These are phyloP conservation scores for Pterocarpus santalinus DNA, from an alignment of 306 rosid species.

Conservation along the genomic window DNA sequence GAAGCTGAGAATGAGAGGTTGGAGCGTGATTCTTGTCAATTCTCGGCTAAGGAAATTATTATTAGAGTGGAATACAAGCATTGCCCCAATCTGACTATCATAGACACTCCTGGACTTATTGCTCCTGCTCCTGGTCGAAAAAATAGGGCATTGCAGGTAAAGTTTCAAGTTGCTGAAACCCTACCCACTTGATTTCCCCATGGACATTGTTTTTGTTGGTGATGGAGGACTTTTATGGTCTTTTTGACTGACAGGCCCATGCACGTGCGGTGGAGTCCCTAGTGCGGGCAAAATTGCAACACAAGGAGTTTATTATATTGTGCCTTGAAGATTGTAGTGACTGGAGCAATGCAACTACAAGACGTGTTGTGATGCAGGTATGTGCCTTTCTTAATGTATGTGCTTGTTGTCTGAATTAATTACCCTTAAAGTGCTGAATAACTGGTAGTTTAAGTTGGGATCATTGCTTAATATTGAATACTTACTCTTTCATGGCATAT, in stretches of 20 bases:
- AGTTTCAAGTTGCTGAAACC: not conserved
- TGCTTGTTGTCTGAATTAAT: constrained; percentile 1
- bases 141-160: constrained; percentile 77
- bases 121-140: constrained; percentile 97
- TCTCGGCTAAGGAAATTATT: constrained; percentile 86
- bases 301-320: constrained; percentile 85
- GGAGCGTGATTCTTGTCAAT: constrained; percentile 77
- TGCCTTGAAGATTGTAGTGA: constrained; percentile 97
- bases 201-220: constrained; percentile 3
- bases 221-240: not conserved
- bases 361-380: constrained; percentile 96
- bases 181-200: not conserved
- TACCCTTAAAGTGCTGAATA: not conserved
- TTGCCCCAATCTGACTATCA: constrained; percentile 95
- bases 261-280: constrained; percentile 92
- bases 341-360: constrained; percentile 94
- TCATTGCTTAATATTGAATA: not conserved
- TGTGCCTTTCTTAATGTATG: not conserved
- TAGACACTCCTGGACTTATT: constrained; percentile 92
- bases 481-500: not conserved
- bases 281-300: constrained; percentile 93
- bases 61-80: constrained; percentile 81
- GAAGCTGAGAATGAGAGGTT: constrained; percentile 90
- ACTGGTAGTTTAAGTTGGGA: not conserved
- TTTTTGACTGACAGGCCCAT: constrained; percentile 60